These are phyloP conservation scores for Austroboletus novae-zelandiae DNA, from an alignment of 1,284 basidiomycete species.

Conservation along the genomic window DNA sequence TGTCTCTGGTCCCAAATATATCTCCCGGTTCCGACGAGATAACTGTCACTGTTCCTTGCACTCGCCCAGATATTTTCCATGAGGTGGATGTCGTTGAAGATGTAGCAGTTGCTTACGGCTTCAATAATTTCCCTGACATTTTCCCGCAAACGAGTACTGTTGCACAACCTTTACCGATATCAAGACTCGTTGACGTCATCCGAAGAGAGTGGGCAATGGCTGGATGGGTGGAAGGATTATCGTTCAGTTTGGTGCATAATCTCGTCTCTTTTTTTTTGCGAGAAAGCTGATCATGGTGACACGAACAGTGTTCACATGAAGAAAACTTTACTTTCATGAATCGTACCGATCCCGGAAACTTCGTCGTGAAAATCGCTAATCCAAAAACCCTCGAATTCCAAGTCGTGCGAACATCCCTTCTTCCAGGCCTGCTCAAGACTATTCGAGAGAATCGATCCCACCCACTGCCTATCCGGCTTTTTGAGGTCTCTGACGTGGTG, in stretches of 20 bases:
- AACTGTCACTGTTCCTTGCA: constrained; percentile 80
- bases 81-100: constrained; percentile 99
- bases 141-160: constrained; percentile 97
- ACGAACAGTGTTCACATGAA: constrained; percentile 86
- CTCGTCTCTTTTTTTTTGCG: neutral
- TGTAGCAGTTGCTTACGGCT: constrained; percentile 96
- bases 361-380: constrained; percentile 91
- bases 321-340: constrained; percentile 97
- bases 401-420: constrained; percentile 92
- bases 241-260: constrained; percentile 80
- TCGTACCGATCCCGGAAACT: constrained; percentile 75
- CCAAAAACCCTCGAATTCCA: constrained; percentile 98
- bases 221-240: constrained; percentile 94
- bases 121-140: constrained; percentile 91
- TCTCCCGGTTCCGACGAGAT: constrained; percentile 58
- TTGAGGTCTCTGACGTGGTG: constrained; percentile 93
- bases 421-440: constrained; percentile 96
- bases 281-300: constrained; percentile 1
- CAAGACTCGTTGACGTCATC: constrained; percentile 88
- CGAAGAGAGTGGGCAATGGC: constrained; percentile 90
- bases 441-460: constrained; percentile 96
- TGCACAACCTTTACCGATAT: constrained; percentile 88
- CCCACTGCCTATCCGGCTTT: constrained; percentile 88
- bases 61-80: constrained; percentile 95
- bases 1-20: constrained; percentile 60